phyloP scores from a whole-genome alignment of 805 yeast species.

The Schizosaccharomyces pombe region DNA sequence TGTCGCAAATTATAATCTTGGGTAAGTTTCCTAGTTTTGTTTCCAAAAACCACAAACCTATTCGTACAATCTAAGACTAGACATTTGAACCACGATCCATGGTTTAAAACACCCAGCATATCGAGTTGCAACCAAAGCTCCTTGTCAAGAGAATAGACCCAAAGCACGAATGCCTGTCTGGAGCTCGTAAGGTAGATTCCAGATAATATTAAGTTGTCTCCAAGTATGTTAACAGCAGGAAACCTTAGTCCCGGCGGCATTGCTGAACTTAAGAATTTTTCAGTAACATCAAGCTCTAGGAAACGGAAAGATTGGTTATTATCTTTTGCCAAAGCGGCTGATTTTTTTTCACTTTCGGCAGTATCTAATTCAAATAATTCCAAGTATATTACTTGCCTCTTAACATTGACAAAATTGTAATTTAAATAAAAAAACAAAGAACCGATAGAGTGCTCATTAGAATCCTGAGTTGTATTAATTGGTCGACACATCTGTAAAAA shows the following conservation, averaged over 20 bases:
- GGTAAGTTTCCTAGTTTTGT: background rate
- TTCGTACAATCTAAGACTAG: background rate
- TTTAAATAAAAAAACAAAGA: slow-evolving; percentile 2
- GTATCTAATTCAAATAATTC: background rate
- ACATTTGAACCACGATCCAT: slow-evolving; percentile 3
- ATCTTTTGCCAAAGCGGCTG: background rate
- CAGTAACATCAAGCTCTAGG: background rate
- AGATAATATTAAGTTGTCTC: background rate
- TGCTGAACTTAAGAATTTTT: background rate
- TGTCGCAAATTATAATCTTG: slow-evolving; percentile 2
- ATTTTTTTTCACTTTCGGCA: background rate
- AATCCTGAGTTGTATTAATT: background rate
- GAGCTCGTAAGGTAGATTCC: slow-evolving; percentile 1
- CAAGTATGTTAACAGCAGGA: background rate
- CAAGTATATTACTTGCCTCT: background rate
- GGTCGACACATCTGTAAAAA: background rate
- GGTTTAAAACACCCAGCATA: background rate
- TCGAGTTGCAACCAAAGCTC: background rate
- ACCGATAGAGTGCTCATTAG: background rate
- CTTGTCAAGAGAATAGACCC: background rate
- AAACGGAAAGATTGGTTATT: background rate
- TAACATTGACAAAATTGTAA: slow-evolving; percentile 3
- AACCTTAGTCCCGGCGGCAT: slow-evolving; percentile 5
- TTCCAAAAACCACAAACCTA: slow-evolving; percentile 1
- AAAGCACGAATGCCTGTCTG: background rate